Percentiles rank a stretch among this genome's conserved stretches.
Conservation (phyloP, 805 yeast species). For the Saturnispora ahearnii region DNA sequence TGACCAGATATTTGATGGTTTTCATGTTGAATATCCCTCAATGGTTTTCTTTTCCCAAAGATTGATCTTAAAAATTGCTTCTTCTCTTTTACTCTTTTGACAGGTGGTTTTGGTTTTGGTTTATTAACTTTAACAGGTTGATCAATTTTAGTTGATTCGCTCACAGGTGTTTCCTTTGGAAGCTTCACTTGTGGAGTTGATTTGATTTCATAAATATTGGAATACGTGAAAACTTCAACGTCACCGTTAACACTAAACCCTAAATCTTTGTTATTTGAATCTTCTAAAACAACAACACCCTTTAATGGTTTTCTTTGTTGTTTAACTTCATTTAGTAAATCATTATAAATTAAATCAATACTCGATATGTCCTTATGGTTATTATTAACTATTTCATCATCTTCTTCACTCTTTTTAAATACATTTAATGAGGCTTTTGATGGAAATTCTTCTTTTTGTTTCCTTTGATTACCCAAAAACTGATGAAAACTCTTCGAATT, state of each 20-base stretch:
- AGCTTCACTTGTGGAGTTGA: conserved; percentile 37
- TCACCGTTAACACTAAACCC: conserved; percentile 46
- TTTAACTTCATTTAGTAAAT: conserved; percentile 23
- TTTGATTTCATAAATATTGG: conserved; percentile 36
- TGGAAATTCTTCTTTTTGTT: neutral
- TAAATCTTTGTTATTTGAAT: conserved; percentile 15
- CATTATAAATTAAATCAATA: conserved; percentile 21
- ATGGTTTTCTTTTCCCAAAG: conserved; percentile 3
- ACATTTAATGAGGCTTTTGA: conserved; percentile 30
- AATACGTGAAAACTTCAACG: conserved; percentile 39
- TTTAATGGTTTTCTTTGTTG: conserved; percentile 23
- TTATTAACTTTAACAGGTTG: neutral
- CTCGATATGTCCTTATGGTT: conserved; percentile 4
- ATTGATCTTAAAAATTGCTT: neutral
- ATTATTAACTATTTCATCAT: neutral
- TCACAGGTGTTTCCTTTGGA: conserved; percentile 27
- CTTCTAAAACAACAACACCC: conserved; percentile 22
- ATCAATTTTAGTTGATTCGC: conserved; percentile 40
- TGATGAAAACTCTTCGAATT: neutral
- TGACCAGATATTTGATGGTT: neutral
- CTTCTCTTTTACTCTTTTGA: neutral
- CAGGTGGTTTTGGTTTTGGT: neutral
- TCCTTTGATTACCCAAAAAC: conserved; percentile 9
- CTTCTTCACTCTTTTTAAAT: conserved; percentile 9
- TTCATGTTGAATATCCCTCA: neutral